These are phyloP conservation scores for Trypanosoma scelopori DNA, from an alignment of 208 protist genomes.

Conservation along the genomic window DNA sequence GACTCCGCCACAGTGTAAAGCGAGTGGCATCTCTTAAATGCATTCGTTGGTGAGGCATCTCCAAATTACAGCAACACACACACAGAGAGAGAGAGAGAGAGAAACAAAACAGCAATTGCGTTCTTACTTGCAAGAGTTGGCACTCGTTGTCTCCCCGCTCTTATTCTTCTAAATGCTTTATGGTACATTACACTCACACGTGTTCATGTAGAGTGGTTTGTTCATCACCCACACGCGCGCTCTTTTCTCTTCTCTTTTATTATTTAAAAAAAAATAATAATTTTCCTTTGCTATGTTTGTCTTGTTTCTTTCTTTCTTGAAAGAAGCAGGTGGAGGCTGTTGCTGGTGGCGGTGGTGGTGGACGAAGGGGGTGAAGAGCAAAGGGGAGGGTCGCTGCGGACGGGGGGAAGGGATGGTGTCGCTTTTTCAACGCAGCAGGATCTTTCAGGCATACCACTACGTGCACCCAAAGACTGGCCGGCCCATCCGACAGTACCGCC, in stretches of 20 bases:
- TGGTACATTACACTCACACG: no score
- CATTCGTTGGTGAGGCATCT: background rate
- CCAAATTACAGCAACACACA: background rate
- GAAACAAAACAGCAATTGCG: no score
- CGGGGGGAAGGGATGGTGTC: slow-evolving; percentile 17
- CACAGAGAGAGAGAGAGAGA: no score
- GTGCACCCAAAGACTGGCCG: slow-evolving; percentile 84
- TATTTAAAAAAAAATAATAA: no score
- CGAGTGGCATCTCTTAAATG: slow-evolving; percentile 8
- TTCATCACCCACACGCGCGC: slow-evolving; percentile 3
- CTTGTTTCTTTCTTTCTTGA: slow-evolving; percentile 17
- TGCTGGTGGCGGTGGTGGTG: background rate
- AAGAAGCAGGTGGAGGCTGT: background rate
- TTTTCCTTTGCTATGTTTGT: background rate
- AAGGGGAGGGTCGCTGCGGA: slow-evolving; percentile 20
- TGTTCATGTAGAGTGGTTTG: slow-evolving; percentile 5
- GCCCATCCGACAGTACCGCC: slow-evolving; percentile 80
- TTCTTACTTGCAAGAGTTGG: no score
- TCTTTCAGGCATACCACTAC: slow-evolving; percentile 82
- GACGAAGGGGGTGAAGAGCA: background rate
- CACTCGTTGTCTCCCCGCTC: no score
- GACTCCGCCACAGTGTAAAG: slow-evolving; percentile 1
- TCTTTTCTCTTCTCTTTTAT: slow-evolving; percentile 11
- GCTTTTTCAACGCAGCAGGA: slow-evolving; percentile 36
- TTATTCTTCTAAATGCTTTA: no score